Base-by-base conservation (phyloP, 768 basidiomycete genomes). In the Kwoniella dejecticola region DNA sequence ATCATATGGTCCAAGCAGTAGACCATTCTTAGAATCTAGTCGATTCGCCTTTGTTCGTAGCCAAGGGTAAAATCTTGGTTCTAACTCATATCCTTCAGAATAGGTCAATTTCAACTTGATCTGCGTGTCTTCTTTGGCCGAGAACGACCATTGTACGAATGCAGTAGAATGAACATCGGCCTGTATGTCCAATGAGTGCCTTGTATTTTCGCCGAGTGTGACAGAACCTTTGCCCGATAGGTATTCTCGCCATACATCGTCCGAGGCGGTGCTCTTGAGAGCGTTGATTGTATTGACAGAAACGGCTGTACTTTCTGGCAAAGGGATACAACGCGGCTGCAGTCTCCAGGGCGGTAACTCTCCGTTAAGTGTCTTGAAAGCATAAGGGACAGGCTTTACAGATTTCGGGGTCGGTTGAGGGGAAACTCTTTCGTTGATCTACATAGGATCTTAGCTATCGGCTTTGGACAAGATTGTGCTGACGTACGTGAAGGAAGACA, bases 101-200 rank as follows among this genome's bases (percentile, higher is more conserved):
- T 69, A 69, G 3, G 58, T 63, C 23, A 69, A 31, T 17, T 53
- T 54, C 19, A 64, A 31, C 36, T 50, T 62, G 60, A 62, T 55
- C 3, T 46, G 52, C 24, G 60, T 30, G 6, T 41, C 23, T 21
- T 49, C 13, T 4, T 21, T 38, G n/a, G 60, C 12, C 15, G 17
- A 44, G 46, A 62, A 62, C 8, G 26, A 23, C 57, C 49, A 54
- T 48, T 27, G 46, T 13, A 62, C 50, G 55, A 69, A 69, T 1
- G 68, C 68, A n/a, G 68, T 69, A 11, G 64, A 69, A 41, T 69
- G 68, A 31, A 54, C 53, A 17, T 63, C 52, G 23, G 64, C 63
- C 44, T 52, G 57, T 3, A 69, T 38, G 29, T 69, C 68, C 4
- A 69, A 31, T 2, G 40, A 31, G 31, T 69, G 68, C 4, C 31